Evolutionary conservation across 768 basidiomycete genomes (phyloP).

Genomic region (Suillus variegatus): DNA sequence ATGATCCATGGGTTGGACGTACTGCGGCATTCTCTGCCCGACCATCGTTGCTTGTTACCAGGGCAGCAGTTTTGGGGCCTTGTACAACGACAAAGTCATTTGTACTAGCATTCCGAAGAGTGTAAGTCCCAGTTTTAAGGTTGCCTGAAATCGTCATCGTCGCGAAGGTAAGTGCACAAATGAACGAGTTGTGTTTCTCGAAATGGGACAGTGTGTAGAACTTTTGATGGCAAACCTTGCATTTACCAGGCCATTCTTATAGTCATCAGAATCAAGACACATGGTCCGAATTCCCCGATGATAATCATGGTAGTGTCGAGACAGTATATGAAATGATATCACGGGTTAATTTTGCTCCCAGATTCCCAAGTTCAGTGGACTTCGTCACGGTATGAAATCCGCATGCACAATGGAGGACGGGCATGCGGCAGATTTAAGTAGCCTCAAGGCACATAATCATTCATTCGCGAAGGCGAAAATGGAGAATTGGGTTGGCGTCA

Average conservation of each 20-base stretch:
- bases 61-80: background rate
- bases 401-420: background rate
- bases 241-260: background rate
- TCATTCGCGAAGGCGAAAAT: background rate
- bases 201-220: background rate
- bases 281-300: background rate
- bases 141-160: background rate
- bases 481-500: background rate
- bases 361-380: background rate
- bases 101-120: slow-evolving; percentile 5
- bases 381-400: background rate
- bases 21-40: slow-evolving; percentile 2
- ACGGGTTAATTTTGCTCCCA: background rate
- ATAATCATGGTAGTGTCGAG: background rate
- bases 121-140: slow-evolving; percentile 4
- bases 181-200: background rate
- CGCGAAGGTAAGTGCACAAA: background rate
- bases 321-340: background rate
- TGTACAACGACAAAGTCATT: background rate
- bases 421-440: background rate
- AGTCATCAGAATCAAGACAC: background rate
- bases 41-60: background rate
- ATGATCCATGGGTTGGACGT: background rate
- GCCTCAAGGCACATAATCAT: background rate
- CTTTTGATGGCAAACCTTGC: background rate